A percentile compares a stretch with the other conserved stretches of the same genome.
Conservation (phyloP, 2,329 filamentous ascomycete genomes). For the Diaporthe destruens region DNA sequence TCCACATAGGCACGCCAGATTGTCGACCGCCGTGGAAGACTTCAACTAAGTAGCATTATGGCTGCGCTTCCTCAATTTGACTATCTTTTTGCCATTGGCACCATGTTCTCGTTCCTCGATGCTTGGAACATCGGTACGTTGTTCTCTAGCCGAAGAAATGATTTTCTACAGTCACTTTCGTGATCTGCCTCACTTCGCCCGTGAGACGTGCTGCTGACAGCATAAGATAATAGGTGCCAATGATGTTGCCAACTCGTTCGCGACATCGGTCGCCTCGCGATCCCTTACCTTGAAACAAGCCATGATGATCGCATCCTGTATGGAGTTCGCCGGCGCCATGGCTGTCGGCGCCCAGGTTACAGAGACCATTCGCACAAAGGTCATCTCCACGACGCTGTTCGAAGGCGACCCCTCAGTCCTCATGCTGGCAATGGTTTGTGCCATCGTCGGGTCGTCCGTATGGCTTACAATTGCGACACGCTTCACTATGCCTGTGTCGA, state of each 20-base stretch:
- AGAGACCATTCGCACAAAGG: conserved; percentile 71
- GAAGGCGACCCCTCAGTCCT: conserved; percentile 61
- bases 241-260: conserved; percentile 83
- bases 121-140: conserved; percentile 72
- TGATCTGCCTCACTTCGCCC: neutral
- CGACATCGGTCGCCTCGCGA: conserved; percentile 78
- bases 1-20: neutral
- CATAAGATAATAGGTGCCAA: conserved; percentile 55
- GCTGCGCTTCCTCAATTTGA: conserved; percentile 65
- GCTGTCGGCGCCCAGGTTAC: conserved; percentile 72
- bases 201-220: neutral
- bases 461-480: conserved; percentile 70
- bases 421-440: conserved; percentile 71
- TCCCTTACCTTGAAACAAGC: conserved; percentile 73
- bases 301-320: conserved; percentile 68
- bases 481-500: conserved; percentile 70
- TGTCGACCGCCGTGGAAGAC: neutral
- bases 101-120: conserved; percentile 75
- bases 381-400: conserved; percentile 65
- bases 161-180: neutral
- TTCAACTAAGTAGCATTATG: neutral
- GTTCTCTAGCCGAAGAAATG: neutral
- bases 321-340: conserved; percentile 73
- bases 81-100: conserved; percentile 74
- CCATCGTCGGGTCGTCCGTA: conserved; percentile 63